phyloP scores from a whole-genome alignment of 2,329 filamentous ascomycete species.

The Fusarium illudens region DNA sequence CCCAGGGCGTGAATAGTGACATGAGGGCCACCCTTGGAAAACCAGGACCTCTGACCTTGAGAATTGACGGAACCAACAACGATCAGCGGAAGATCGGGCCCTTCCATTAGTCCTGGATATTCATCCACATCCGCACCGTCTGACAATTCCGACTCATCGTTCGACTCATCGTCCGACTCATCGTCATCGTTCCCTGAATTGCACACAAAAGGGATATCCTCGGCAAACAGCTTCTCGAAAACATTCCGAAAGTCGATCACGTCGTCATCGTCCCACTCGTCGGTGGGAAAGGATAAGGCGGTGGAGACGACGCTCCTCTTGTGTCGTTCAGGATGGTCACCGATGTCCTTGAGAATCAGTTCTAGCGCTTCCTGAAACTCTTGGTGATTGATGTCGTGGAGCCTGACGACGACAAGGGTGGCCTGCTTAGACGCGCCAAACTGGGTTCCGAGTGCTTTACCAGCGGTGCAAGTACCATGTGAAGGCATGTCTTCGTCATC shows the following conservation, averaged over 20 bases:
- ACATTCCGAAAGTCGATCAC: not conserved
- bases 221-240: not conserved
- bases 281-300: not conserved
- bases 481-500: not conserved
- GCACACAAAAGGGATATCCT: not conserved
- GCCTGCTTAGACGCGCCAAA: constrained; percentile 6
- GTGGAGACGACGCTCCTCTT: constrained; percentile 3
- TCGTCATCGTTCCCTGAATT: not conserved
- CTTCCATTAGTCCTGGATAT: not conserved
- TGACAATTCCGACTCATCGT: not conserved
- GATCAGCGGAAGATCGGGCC: not conserved
- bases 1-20: not conserved
- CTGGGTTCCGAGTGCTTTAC: constrained; percentile 7
- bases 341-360: not conserved
- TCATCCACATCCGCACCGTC: not conserved
- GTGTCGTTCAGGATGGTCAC: not conserved
- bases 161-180: not conserved
- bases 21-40: not conserved
- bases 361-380: not conserved
- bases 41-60: not conserved
- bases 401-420: constrained; percentile 1
- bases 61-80: not conserved
- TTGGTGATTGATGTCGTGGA: not conserved
- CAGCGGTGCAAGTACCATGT: constrained; percentile 2
- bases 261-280: not conserved